Percentiles rank a stretch among this genome's conserved stretches.
phyloP scores from a whole-genome alignment of 1,284 basidiomycete species.

The Taiwanofungus camphoratus region DNA sequence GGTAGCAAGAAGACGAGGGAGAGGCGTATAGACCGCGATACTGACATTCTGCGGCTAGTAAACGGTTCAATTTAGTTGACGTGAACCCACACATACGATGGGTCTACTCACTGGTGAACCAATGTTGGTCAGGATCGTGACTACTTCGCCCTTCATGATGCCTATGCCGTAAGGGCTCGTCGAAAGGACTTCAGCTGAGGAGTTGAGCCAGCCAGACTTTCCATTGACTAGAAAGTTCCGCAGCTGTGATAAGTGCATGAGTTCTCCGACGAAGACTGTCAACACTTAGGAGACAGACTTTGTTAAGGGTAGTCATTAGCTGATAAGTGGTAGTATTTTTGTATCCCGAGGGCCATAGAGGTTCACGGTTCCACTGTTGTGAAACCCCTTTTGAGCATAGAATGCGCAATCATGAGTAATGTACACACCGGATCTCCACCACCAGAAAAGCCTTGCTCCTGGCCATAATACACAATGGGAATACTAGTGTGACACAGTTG shows the following conservation, averaged over 20 bases:
- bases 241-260: slow-evolving; percentile 33
- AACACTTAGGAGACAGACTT: slow-evolving; percentile 29
- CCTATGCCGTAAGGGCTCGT: slow-evolving; percentile 56
- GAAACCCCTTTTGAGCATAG: no score
- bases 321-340: slow-evolving; percentile 54
- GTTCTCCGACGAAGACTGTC: not conserved
- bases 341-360: slow-evolving; percentile 73
- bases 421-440: slow-evolving; percentile 23
- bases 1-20: slow-evolving; percentile 36
- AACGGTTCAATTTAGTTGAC: slow-evolving; percentile 2
- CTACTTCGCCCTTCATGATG: slow-evolving; percentile 65
- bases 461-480: slow-evolving; percentile 52
- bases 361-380: slow-evolving; percentile 69
- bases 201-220: slow-evolving; percentile 54
- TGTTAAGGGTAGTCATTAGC: slow-evolving; percentile 60
- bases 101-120: slow-evolving; percentile 55
- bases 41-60: slow-evolving; percentile 49
- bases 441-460: slow-evolving; percentile 46
- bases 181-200: slow-evolving; percentile 52
- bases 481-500: slow-evolving; percentile 36
- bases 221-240: slow-evolving; percentile 61
- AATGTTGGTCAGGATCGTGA: slow-evolving; percentile 73
- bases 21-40: slow-evolving; percentile 51
- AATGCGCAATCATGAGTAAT: no score
- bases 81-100: not conserved